Evolutionary conservation across 2,329 filamentous ascomycete genomes (phyloP).

Genomic region (Fusarium bactridioides): DNA sequence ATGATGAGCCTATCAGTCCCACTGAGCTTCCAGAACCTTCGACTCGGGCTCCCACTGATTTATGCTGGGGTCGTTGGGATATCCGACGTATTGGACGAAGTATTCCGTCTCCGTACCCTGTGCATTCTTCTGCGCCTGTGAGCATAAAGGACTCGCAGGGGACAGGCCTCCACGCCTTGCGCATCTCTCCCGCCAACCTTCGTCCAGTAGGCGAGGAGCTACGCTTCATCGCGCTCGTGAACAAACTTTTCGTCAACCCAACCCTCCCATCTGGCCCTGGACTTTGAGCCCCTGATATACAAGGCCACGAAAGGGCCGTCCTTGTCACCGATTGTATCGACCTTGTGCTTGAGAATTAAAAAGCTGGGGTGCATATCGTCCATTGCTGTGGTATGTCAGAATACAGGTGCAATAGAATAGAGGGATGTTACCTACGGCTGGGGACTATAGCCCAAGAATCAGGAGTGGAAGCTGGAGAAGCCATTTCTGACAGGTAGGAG

Average conservation of each 20-base stretch:
- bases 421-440: not conserved
- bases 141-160: not conserved
- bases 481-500: not conserved
- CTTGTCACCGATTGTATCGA: not conserved
- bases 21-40: not conserved
- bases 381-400: not conserved
- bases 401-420: rapidly evolving
- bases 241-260: not conserved
- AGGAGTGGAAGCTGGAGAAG: not conserved
- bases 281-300: not conserved
- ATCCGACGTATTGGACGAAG: not conserved
- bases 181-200: not conserved
- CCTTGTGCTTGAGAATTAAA: not conserved
- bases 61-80: not conserved
- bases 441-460: not conserved
- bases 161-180: not conserved
- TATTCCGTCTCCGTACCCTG: not conserved
- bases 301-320: not conserved
- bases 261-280: not conserved
- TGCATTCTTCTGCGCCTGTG: not conserved
- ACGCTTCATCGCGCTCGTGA: not conserved
- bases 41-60: not conserved
- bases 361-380: not conserved
- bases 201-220: not conserved
- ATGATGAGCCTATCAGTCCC: not conserved